Conservation (phyloP, 495 filamentous ascomycete genomes). For the Lophiostoma macrostomum region DNA sequence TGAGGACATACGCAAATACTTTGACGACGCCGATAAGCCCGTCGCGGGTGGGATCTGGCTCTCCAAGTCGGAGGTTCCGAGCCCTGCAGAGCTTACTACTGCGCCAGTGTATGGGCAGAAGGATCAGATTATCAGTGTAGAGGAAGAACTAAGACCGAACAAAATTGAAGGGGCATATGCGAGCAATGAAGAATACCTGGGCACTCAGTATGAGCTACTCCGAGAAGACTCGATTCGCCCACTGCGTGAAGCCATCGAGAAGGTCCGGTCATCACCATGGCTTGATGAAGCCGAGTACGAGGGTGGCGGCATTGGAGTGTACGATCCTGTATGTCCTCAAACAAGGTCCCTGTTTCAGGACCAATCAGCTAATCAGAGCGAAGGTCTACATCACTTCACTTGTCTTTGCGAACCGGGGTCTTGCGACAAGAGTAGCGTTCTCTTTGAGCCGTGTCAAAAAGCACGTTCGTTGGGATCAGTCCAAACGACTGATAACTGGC, state of each 20-base stretch:
- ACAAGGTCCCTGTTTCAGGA: constrained; percentile 1
- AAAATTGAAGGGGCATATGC: constrained; percentile 41
- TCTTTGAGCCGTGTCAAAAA: constrained; percentile 64
- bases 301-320: constrained; percentile 54
- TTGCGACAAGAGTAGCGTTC: constrained; percentile 68
- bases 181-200: constrained; percentile 39
- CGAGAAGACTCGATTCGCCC: constrained; percentile 46
- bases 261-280: constrained; percentile 33
- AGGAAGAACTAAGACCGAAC: constrained; percentile 35
- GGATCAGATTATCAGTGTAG: constrained; percentile 15
- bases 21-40: constrained; percentile 14
- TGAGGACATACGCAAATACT: constrained; percentile 35
- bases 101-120: not conserved
- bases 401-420: constrained; percentile 59
- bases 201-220: constrained; percentile 43
- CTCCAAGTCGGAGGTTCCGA: constrained; percentile 36
- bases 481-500: constrained; percentile 67
- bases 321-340: constrained; percentile 60
- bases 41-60: constrained; percentile 35
- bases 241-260: constrained; percentile 40
- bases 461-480: constrained; percentile 73
- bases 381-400: constrained; percentile 68
- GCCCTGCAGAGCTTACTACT: constrained; percentile 34
- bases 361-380: too few relatives aligned
- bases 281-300: constrained; percentile 31